phyloP scores from a whole-genome alignment of 257 asterid genomes.

The Plantago major region DNA sequence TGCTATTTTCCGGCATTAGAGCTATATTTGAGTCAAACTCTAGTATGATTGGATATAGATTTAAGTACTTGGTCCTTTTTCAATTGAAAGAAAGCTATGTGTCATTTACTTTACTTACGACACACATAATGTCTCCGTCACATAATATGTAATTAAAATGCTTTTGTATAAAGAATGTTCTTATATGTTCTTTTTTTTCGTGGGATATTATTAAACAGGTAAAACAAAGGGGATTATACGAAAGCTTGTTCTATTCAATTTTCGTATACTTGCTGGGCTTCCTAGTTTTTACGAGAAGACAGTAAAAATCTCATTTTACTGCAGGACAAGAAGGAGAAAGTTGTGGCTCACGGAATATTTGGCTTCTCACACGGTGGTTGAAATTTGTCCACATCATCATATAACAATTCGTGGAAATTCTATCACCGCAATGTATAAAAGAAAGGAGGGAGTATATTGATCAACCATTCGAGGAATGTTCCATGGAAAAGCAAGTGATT shows the following conservation, averaged over 20 bases:
- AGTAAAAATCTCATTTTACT: constrained; percentile 24
- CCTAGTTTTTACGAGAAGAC: constrained; percentile 43
- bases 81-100: neutral
- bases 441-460: constrained; percentile 1
- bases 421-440: neutral
- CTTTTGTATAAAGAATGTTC: constrained; percentile 1
- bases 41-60: too few species aligned
- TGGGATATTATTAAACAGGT: constrained; percentile 34
- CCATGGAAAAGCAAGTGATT: neutral
- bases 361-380: neutral
- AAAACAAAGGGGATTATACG: constrained; percentile 27
- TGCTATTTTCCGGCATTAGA: too few species aligned
- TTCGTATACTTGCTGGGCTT: constrained; percentile 37
- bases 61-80: neutral
- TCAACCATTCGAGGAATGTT: neutral
- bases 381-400: constrained; percentile 1
- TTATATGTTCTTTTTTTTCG: neutral
- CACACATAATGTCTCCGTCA: neutral
- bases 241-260: constrained; percentile 30
- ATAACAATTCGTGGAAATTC: constrained; percentile 12
- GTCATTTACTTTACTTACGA: neutral
- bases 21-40: too few species aligned
- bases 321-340: constrained; percentile 12
- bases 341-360: neutral
- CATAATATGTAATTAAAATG: neutral